Evolutionary conservation across 257 asterid species (phyloP).

Genomic region (Penstemon davidsonii): DNA sequence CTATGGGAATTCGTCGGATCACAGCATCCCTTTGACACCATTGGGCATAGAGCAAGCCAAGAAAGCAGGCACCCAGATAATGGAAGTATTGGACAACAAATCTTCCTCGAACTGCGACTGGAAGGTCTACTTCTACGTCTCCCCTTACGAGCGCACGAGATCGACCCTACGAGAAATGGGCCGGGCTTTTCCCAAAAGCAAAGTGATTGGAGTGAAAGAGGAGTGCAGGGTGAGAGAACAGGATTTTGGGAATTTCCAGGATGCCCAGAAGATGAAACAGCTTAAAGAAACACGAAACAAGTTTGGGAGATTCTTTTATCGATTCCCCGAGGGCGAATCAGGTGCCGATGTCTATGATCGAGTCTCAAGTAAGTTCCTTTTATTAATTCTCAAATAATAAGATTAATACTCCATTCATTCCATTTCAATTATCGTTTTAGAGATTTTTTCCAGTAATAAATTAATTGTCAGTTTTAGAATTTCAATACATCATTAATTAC

Average conservation of each 20-base stretch:
- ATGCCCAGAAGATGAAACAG: slow-evolving; percentile 49
- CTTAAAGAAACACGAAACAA: slow-evolving; percentile 58
- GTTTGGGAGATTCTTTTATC: slow-evolving; percentile 72
- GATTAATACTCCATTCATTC: no score
- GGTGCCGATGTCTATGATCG: slow-evolving; percentile 82
- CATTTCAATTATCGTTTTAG: no score
- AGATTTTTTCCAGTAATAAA: no score
- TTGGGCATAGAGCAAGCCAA: slow-evolving; percentile 55
- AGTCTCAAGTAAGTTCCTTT: slow-evolving; percentile 53
- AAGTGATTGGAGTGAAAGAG: slow-evolving; percentile 58
- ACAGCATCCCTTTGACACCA: slow-evolving; percentile 45
- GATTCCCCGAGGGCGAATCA: slow-evolving; percentile 79
- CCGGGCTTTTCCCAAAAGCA: slow-evolving; percentile 39
- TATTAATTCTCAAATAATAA: no score
- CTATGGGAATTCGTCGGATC: slow-evolving; percentile 44
- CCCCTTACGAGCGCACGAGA: slow-evolving; percentile 62
- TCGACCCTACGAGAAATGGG: slow-evolving; percentile 66
- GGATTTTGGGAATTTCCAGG: slow-evolving; percentile 76
- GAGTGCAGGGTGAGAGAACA: slow-evolving; percentile 75
- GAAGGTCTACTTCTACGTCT: slow-evolving; percentile 63
- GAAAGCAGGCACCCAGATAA: slow-evolving; percentile 42
- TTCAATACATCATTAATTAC: no score
- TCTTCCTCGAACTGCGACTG: slow-evolving; percentile 39
- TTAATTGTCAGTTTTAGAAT: no score
- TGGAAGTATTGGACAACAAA: slow-evolving; percentile 36